Evolutionary conservation across 2,329 filamentous ascomycete species (phyloP), one percentile per base, ranked within the genome.

Genomic region (Colletotrichum tropicale): DNA sequence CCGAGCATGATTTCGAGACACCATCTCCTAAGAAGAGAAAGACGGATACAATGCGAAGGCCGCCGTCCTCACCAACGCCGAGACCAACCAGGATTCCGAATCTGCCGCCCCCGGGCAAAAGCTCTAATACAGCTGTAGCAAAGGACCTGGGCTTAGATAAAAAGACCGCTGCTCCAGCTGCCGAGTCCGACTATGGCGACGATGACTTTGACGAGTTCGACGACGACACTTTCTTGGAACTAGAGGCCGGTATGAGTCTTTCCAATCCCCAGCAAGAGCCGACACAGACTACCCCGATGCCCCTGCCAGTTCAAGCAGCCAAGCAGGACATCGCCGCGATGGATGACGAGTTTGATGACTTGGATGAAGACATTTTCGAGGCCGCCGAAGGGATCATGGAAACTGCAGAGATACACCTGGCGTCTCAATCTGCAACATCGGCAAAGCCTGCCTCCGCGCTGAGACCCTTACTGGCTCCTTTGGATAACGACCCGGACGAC

Each of bases 281-380:
- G 12, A 62, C 68, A 62, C 26, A 60, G 30, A 58, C 66, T 8
- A 68, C 34, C 12, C 64, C 70, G 6, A 34, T 26, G 18, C 34
- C 58, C 15, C 61, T n/a, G 16, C 16, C 30, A 15, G 36, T 34
- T 18, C 58, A 66, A 34, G 18, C 30, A 26, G 5, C 21, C n/a
- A 52, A 60, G 34, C 34, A 66, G 65, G 16, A 38, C 30, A 26
- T 26, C 24, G 12, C n/a, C 26, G 76, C 80, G 72, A 81, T 81
- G 56, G 84, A 87, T 58, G 91, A 94, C 67, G 93, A 94, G 60
- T 93, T 94, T 83, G 93, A 89, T 61, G 93, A 94, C 77, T 79
- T 91, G 66, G 93, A 94, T 73, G 92, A 93, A 76, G 91, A 93
- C 62, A 85, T 90, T 10, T 88, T 91, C 72, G 86, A 88, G 8